These are phyloP conservation scores for Garcia nutans DNA, from an alignment of 345 rosid genomes.

Conservation along the genomic window DNA sequence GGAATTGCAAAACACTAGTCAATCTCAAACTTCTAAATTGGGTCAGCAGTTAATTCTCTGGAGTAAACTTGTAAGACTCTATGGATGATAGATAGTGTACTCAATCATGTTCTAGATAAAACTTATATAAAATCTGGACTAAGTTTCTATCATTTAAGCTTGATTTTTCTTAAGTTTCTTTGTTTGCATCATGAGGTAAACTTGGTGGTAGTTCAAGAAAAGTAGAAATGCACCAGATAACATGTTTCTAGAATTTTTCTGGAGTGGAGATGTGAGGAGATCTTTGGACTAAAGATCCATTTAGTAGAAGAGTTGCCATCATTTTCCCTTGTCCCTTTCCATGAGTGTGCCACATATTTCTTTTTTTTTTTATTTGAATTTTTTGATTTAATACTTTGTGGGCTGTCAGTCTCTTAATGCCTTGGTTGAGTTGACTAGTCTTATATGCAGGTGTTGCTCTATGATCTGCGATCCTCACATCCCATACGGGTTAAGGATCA, in stretches of 20 bases:
- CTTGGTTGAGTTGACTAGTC: neutral
- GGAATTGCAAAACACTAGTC: neutral
- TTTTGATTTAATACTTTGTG: neutral
- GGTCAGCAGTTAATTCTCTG: too few relatives aligned
- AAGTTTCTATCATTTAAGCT: neutral
- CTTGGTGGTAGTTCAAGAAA: neutral
- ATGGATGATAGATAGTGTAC: too few relatives aligned
- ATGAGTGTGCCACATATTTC: neutral
- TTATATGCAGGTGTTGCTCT: constrained; percentile 69
- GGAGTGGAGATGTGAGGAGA: neutral
- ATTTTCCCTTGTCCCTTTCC: neutral
- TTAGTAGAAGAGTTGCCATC: neutral
- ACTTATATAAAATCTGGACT: neutral
- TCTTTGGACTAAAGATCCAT: neutral
- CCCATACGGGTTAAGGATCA: constrained; percentile 85
- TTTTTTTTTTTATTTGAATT: neutral
- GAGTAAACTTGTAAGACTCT: too few relatives aligned
- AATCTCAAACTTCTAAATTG: too few relatives aligned
- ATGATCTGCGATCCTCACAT: constrained; percentile 83
- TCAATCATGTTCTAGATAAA: too few relatives aligned
- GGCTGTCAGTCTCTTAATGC: neutral
- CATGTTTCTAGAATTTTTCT: neutral
- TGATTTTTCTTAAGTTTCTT: neutral
- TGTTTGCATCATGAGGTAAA: neutral
- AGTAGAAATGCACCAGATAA: neutral